Percentiles rank a stretch among this genome's conserved stretches.
Evolutionary conservation across 1,284 basidiomycete genomes (phyloP).

Genomic region (Apiotrichum brassicae): DNA sequence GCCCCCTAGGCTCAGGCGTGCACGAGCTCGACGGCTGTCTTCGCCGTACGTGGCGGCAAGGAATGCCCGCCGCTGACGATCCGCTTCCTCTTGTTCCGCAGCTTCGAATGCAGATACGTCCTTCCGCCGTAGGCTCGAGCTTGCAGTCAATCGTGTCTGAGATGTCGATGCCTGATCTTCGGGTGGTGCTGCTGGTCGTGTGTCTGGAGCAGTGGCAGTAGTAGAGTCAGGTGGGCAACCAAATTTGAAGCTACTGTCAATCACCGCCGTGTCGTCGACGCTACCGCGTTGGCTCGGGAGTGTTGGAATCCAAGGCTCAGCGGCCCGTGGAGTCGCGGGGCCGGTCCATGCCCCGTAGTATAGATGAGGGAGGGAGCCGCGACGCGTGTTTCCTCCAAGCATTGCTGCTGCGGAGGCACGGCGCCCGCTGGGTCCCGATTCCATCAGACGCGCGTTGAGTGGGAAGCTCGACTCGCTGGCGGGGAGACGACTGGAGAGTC

Average conservation of each 20-base stretch:
- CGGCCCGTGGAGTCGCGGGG: not conserved
- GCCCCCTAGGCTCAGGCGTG: slow-evolving; percentile 37
- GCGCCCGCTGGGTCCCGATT: slow-evolving; percentile 7
- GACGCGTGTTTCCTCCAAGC: slow-evolving; percentile 13
- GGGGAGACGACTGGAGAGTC: slow-evolving; percentile 1
- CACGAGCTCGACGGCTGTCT: slow-evolving; percentile 36
- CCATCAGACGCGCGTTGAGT: slow-evolving; percentile 14
- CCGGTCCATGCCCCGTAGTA: slow-evolving; percentile 30
- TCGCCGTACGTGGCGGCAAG: slow-evolving; percentile 41
- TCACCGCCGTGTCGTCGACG: slow-evolving; percentile 19
- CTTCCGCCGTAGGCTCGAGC: not conserved
- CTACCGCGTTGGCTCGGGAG: slow-evolving; percentile 27
- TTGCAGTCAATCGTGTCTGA: not conserved
- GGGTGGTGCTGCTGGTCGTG: not conserved
- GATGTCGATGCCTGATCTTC: not conserved
- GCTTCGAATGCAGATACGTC: slow-evolving; percentile 25
- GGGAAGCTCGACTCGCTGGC: slow-evolving; percentile 20
- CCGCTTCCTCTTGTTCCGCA: slow-evolving; percentile 44
- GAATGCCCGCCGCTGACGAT: slow-evolving; percentile 42
- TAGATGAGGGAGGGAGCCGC: slow-evolving; percentile 40
- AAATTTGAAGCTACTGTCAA: slow-evolving; percentile 24
- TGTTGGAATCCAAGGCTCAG: slow-evolving; percentile 24
- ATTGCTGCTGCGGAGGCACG: not conserved
- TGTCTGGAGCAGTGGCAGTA: too few relatives aligned
- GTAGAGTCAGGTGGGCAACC: slow-evolving; percentile 12